These are phyloP conservation scores for Saccharata proteae DNA, from an alignment of 2,329 filamentous ascomycete species.

Conservation along the genomic window DNA sequence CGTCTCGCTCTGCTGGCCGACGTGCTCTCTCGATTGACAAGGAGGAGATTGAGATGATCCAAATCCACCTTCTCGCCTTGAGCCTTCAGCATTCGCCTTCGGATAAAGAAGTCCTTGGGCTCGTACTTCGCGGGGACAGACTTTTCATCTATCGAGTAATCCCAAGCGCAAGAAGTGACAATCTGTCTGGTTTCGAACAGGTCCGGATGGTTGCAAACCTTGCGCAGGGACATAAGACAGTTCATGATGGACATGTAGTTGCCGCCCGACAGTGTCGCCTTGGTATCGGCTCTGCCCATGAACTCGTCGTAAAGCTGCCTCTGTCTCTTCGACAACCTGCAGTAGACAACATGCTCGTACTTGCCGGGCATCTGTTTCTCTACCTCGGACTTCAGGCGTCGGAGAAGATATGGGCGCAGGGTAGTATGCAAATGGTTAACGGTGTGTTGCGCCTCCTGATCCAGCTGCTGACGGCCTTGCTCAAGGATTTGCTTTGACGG, in stretches of 20 bases:
- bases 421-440: slow-evolving; percentile 92
- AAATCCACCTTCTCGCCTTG: slow-evolving; percentile 56
- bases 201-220: slow-evolving; percentile 97
- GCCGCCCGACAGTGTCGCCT: slow-evolving; percentile 76
- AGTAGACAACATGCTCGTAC: slow-evolving; percentile 94
- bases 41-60: slow-evolving; percentile 67
- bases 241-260: slow-evolving; percentile 98
- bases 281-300: slow-evolving; percentile 78
- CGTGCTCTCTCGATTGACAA: slow-evolving; percentile 51
- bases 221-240: slow-evolving; percentile 91
- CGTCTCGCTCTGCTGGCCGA: slow-evolving; percentile 41
- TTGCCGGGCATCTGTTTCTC: slow-evolving; percentile 99
- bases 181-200: slow-evolving; percentile 93
- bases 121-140: slow-evolving; percentile 67
- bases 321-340: slow-evolving; percentile 87
- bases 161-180: slow-evolving; percentile 89
- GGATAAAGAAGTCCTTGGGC: slow-evolving; percentile 57
- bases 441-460: slow-evolving; percentile 83
- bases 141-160: no score
- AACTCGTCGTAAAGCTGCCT: slow-evolving; percentile 95
- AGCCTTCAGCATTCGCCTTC: slow-evolving; percentile 50
- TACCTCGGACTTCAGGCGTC: slow-evolving; percentile 87
- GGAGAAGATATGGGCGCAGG: slow-evolving; percentile 78
- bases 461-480: slow-evolving; percentile 84
- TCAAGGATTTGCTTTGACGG: slow-evolving; percentile 94